Percentiles rank a stretch among this genome's conserved stretches.
These are phyloP conservation scores for Mycena filopes DNA, from an alignment of 768 basidiomycete species.

Conservation along the genomic window DNA sequence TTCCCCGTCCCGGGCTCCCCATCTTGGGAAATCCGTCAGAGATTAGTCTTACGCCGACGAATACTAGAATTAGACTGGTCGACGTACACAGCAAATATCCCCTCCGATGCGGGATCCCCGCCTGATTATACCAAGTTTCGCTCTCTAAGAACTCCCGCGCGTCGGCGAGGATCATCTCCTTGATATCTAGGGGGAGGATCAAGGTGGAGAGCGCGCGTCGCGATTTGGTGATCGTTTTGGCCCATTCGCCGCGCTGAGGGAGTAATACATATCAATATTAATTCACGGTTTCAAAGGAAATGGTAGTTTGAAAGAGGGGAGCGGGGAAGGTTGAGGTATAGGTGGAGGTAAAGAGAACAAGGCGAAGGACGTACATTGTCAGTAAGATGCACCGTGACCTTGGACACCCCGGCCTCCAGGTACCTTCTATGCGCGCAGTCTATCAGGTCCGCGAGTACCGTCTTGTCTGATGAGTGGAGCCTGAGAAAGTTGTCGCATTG, in stretches of 20 bases:
- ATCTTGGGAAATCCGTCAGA: constrained; percentile 1
- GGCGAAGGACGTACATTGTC: constrained; percentile 12
- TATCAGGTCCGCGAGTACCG: constrained; percentile 18
- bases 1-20: constrained; percentile 33
- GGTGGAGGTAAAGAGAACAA: too few relatives aligned
- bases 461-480: constrained; percentile 19
- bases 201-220: constrained; percentile 28
- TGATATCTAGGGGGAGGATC: constrained; percentile 27
- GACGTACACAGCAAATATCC: neutral
- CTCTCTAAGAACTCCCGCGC: constrained; percentile 30
- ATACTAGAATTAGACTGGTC: neutral
- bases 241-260: constrained; percentile 28
- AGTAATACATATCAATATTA: neutral
- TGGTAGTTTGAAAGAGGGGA: too few relatives aligned
- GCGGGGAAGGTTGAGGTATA: too few relatives aligned
- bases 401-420: constrained; percentile 5
- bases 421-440: constrained; percentile 11
- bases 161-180: constrained; percentile 29
- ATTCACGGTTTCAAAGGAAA: neutral
- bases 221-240: constrained; percentile 24
- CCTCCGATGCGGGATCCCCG: constrained; percentile 35
- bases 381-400: constrained; percentile 23
- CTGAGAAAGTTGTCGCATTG: neutral
- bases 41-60: too few relatives aligned
- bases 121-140: constrained; percentile 31